Evolutionary conservation across 202 grass and related monocot species (phyloP).

Genomic region (Alloteropsis angusta): DNA sequence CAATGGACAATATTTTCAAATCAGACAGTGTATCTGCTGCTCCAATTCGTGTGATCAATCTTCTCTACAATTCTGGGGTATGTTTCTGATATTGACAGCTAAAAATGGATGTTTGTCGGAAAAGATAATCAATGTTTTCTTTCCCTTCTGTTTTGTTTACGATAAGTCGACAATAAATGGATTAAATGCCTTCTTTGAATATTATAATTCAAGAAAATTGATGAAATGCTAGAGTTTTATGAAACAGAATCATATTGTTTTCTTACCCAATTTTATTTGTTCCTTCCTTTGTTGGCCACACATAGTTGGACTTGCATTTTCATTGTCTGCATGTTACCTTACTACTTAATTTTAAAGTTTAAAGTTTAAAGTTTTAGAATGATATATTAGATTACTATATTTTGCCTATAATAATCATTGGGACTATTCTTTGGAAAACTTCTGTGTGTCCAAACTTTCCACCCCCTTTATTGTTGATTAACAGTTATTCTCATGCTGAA

Average conservation of each 20-base stretch:
- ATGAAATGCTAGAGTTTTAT: constrained; percentile 7
- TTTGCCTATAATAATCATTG: background rate
- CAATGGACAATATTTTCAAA: constrained; percentile 82
- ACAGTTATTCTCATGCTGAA: background rate
- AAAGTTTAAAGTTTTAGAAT: background rate
- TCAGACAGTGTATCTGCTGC: constrained; percentile 74
- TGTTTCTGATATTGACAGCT: constrained; percentile 12
- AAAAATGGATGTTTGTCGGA: background rate
- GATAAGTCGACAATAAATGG: background rate
- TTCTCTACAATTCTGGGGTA: constrained; percentile 94
- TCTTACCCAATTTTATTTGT: background rate
- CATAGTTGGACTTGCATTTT: background rate
- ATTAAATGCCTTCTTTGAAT: background rate
- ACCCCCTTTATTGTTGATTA: background rate
- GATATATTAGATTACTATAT: background rate
- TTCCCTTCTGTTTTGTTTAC: background rate
- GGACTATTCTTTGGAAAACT: background rate
- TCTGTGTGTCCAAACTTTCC: background rate
- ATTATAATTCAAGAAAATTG: background rate
- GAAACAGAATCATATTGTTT: constrained; percentile 7
- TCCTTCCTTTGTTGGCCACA: background rate
- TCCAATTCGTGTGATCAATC: constrained; percentile 87
- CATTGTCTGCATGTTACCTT: background rate
- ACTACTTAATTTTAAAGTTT: too few species aligned
- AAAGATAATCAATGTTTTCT: background rate